These are phyloP conservation scores for Trichophyton rubrum DNA, from an alignment of 2,329 filamentous ascomycete genomes.

Conservation along the genomic window DNA sequence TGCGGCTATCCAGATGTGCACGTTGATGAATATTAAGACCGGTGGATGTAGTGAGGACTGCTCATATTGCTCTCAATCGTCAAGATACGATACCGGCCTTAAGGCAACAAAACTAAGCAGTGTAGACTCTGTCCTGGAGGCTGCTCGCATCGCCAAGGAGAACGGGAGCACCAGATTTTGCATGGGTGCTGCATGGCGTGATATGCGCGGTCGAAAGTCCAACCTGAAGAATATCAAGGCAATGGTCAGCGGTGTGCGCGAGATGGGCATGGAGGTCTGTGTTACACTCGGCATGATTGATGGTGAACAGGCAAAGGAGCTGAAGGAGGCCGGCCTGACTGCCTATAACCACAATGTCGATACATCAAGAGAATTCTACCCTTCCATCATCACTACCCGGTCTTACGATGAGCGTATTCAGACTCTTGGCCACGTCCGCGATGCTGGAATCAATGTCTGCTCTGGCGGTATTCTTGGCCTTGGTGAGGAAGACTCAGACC, in stretches of 20 bases:
- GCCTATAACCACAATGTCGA: constrained; percentile 94
- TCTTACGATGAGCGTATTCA: constrained; percentile 76
- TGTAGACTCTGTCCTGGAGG: constrained; percentile 68
- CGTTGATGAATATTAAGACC: constrained; percentile 93
- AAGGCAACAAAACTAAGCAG: constrained; percentile 66
- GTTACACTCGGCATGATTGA: constrained; percentile 95
- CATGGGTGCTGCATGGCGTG: constrained; percentile 88
- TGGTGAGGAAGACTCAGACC: constrained; percentile 65
- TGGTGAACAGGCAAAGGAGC: constrained; percentile 59
- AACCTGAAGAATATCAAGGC: constrained; percentile 69
- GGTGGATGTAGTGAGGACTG: constrained; percentile 88
- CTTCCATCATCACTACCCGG: constrained; percentile 70
- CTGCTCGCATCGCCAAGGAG: constrained; percentile 62
- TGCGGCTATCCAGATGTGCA: constrained; percentile 77
- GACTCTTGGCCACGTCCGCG: constrained; percentile 66
- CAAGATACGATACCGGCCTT: constrained; percentile 64
- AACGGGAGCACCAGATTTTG: constrained; percentile 87
- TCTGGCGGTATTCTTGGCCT: constrained; percentile 79
- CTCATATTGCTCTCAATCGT: constrained; percentile 83
- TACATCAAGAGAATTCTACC: constrained; percentile 80
- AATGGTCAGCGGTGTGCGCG: constrained; percentile 72
- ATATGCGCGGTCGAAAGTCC: constrained; percentile 84
- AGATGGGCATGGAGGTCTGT: constrained; percentile 77
- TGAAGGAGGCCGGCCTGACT: constrained; percentile 72
- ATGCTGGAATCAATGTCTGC: constrained; percentile 82